A percentile compares a stretch with the other conserved stretches of the same genome.
Evolutionary conservation across 441 rosid genomes (phyloP).

Genomic region (Metrosideros polymorpha): DNA sequence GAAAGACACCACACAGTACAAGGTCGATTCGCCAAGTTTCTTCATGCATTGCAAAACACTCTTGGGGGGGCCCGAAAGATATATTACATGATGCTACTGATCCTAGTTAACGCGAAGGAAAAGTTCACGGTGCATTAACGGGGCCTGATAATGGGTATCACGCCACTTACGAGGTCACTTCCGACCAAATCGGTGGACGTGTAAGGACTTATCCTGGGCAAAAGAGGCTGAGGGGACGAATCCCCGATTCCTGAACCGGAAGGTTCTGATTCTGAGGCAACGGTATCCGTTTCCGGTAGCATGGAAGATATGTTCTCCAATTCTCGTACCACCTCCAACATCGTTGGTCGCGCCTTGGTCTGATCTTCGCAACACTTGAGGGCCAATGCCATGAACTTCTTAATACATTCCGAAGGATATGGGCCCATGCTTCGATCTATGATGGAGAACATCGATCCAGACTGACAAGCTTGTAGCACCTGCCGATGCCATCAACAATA

Average conservation of each 20-base stretch:
- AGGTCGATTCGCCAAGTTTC: not conserved
- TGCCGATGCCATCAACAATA: not conserved
- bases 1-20: not conserved
- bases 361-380: slow-evolving; percentile 8
- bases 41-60: not conserved
- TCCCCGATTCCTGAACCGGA: not conserved
- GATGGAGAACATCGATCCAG: slow-evolving; percentile 19
- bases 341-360: slow-evolving; percentile 1
- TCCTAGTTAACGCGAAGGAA: not conserved
- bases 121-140: not conserved
- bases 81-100: not conserved
- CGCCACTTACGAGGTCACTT: slow-evolving; percentile 2
- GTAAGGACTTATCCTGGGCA: not conserved
- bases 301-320: slow-evolving; percentile 1
- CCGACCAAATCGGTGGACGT: not conserved
- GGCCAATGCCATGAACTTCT: slow-evolving; percentile 3
- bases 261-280: slow-evolving; percentile 16
- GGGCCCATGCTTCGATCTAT: slow-evolving; percentile 7
- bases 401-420: not conserved
- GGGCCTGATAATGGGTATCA: not conserved
- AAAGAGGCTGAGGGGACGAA: not conserved
- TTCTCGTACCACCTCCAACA: slow-evolving; percentile 13
- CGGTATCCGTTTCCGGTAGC: slow-evolving; percentile 10
- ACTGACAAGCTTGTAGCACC: slow-evolving; percentile 5
- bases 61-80: not conserved